Percentiles rank a stretch among this genome's conserved stretches.
phyloP scores from a whole-genome alignment of 2,329 filamentous ascomycete genomes.

The Aspergillus novoparasiticus region DNA sequence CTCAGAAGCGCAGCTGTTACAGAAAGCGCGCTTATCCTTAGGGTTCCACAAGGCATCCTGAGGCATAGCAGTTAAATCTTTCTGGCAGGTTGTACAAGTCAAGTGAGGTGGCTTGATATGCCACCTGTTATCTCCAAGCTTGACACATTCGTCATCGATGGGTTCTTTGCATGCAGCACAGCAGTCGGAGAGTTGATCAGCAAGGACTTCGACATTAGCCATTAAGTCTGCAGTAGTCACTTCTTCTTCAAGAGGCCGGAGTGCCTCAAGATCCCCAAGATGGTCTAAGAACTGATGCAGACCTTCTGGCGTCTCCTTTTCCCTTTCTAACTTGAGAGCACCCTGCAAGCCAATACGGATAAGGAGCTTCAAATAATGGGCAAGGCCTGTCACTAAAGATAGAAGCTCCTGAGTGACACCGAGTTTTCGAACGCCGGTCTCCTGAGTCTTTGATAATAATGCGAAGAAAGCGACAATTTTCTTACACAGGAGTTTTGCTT shows the following conservation, averaged over 20 bases:
- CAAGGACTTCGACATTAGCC: conserved; percentile 66
- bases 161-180: conserved; percentile 80
- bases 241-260: conserved; percentile 66
- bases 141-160: conserved; percentile 91
- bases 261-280: conserved; percentile 77
- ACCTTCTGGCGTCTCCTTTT: conserved; percentile 72
- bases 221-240: conserved; percentile 65
- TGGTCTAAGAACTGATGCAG: conserved; percentile 82
- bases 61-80: conserved; percentile 69
- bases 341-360: conserved; percentile 97
- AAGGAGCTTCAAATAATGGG: conserved; percentile 95
- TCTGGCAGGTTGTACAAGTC: conserved; percentile 68
- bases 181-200: conserved; percentile 78
- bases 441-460: conserved; percentile 89
- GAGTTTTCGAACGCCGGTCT: conserved; percentile 83
- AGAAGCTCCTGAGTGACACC: conserved; percentile 97
- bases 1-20: conserved; percentile 63
- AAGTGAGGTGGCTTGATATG: conserved; percentile 74
- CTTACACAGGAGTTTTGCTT: conserved; percentile 99
- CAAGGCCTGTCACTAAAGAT: conserved; percentile 92
- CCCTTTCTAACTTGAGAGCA: conserved; percentile 85
- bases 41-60: conserved; percentile 72
- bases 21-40: conserved; percentile 70
- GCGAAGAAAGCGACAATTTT: conserved; percentile 99
- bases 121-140: conserved; percentile 74